Evolutionary conservation across 139 green algal genomes (phyloP), one percentile per base, ranked within the genome.

Genomic region (Zygnema cylindricum): DNA sequence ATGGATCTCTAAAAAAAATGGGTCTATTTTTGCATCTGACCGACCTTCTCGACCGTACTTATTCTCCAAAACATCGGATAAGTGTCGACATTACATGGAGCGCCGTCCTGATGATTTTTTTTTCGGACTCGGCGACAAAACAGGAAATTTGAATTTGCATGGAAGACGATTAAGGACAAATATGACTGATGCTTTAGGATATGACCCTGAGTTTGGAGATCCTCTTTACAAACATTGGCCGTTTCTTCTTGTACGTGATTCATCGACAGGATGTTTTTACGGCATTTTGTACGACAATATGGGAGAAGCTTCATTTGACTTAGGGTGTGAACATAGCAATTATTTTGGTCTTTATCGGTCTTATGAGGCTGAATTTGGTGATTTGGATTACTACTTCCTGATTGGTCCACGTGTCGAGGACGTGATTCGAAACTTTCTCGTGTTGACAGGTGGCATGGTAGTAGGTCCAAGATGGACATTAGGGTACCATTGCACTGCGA

Each of bases 321-420:
- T 89, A n/a, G 85, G 85, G n/a, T 89, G 85, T 39, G 85, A 89
- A 77, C 76, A 89, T 77, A 89, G 75, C 85, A 89, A 89, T 43
- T 89, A 89, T 57, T 89, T 79, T 54, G 85, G 85, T 25, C 73
- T 40, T 16, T 89, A 85, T 41, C 40, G 85, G 1, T 36, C 41
- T 11, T 89, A 85, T 55, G 40, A 55, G 23, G 85, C 71, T 30
- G 42, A 71, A 40, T 57, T 85, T 42, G 85, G 85, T 22, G 85
- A 89, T 39, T 41, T 89, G 25, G 85, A 89, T 57, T 43, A 79
- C 21, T 89, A 89, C n/a, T 32, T 89, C 38, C 39, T 85, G 16
- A 40, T 86, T 40, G 85, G 85, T 0, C 85, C 55, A 1, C 23
- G 25, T 40, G 16, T 76, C 0, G 38, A 1, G 38, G 85, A 89